A percentile compares a stretch with the other conserved stretches of the same genome.
These are phyloP conservation scores for sunflower (Helianthus annuus) DNA, from an alignment of 129 eudicot species.

Conservation along the genomic window DNA sequence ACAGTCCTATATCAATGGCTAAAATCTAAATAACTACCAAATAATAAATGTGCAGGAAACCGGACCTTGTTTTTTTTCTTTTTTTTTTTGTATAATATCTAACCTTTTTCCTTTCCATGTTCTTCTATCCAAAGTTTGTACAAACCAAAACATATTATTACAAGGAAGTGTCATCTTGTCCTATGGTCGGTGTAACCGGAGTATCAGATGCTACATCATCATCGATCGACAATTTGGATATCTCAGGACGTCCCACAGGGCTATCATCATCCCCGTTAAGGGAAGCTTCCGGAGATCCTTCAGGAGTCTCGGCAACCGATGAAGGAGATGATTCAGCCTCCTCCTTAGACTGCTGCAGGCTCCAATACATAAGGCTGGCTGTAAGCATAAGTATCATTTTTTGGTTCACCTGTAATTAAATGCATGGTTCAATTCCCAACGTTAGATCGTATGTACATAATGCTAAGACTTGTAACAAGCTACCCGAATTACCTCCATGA, in stretches of 20 bases:
- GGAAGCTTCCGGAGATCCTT: slow-evolving; percentile 51
- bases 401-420: slow-evolving; percentile 66
- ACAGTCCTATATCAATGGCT: too few relatives aligned
- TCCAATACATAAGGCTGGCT: slow-evolving; percentile 97
- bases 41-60: background rate
- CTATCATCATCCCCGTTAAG: slow-evolving; percentile 44
- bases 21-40: background rate
- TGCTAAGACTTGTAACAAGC: background rate
- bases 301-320: slow-evolving; percentile 33
- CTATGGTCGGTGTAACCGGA: slow-evolving; percentile 34
- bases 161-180: slow-evolving; percentile 29
- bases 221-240: slow-evolving; percentile 42
- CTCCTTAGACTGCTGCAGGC: slow-evolving; percentile 72
- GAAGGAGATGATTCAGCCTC: slow-evolving; percentile 49
- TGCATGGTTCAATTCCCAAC: background rate
- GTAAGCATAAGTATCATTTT: slow-evolving; percentile 92
- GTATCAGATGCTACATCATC: slow-evolving; percentile 49
- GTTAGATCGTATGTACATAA: background rate
- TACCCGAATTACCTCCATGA: slow-evolving; percentile 68
- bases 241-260: slow-evolving; percentile 34
- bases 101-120: slow-evolving; percentile 10
- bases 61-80: background rate
- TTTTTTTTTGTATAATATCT: slow-evolving; percentile 2
- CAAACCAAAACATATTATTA: slow-evolving; percentile 10
- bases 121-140: slow-evolving; percentile 10